phyloP scores from a whole-genome alignment of 371 early-diverging fungal species.

The Mucor racemosus region DNA sequence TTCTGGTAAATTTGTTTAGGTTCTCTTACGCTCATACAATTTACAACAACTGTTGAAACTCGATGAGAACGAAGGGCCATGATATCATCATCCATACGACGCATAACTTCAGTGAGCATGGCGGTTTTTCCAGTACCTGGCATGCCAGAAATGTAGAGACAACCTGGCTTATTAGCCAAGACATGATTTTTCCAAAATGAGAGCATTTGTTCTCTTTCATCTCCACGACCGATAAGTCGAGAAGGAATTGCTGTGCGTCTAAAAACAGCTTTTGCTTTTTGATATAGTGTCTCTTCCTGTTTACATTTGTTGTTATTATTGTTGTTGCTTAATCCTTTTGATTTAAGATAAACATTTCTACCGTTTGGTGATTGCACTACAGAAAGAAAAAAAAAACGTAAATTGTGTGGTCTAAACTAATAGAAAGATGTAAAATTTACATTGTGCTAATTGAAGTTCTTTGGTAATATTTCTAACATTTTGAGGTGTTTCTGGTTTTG shows the following conservation, averaged over 20 bases:
- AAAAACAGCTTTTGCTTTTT: constrained; percentile 60
- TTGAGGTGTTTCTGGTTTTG: constrained; percentile 14
- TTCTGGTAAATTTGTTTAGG: constrained; percentile 72
- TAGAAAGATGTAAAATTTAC: neutral
- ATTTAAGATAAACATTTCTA: constrained; percentile 7
- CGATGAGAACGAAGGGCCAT: constrained; percentile 33
- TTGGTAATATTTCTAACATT: constrained; percentile 26
- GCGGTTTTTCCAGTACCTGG: constrained; percentile 98
- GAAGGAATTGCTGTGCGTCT: constrained; percentile 66
- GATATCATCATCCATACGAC: constrained; percentile 38
- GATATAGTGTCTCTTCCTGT: constrained; percentile 20
- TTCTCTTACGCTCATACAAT: constrained; percentile 85
- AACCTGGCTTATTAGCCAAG: constrained; percentile 49
- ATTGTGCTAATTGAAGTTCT: constrained; percentile 20
- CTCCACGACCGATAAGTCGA: constrained; percentile 74
- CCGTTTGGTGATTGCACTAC: constrained; percentile 16
- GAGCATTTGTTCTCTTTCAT: constrained; percentile 65
- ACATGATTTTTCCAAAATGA: constrained; percentile 60
- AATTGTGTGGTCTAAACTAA: neutral
- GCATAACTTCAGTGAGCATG: constrained; percentile 69
- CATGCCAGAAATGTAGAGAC: constrained; percentile 89
- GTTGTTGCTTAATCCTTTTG: neutral
- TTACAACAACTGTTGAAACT: constrained; percentile 66
- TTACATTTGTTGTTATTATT: neutral
- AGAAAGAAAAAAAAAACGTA: neutral